These are phyloP conservation scores for Vararia minispora DNA, from an alignment of 768 basidiomycete genomes.

Conservation along the genomic window DNA sequence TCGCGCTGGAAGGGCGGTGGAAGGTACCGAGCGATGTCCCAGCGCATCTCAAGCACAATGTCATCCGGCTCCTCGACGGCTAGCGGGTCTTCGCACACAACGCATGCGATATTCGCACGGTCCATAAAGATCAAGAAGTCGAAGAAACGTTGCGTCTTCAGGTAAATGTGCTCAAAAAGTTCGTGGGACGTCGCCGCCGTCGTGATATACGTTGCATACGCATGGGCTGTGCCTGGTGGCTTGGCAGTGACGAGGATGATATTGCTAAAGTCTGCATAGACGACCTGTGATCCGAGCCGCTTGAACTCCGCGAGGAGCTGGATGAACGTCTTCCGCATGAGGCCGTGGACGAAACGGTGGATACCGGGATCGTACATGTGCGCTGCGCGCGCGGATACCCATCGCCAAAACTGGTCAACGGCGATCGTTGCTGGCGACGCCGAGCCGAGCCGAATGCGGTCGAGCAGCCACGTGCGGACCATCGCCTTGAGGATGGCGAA, in stretches of 20 bases:
- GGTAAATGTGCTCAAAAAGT: conserved; percentile 86
- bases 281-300: conserved; percentile 83
- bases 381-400: conserved; percentile 81
- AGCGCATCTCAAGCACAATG: conserved; percentile 69
- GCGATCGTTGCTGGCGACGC: conserved; percentile 57
- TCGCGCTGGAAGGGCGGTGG: conserved; percentile 72
- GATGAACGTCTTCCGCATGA: conserved; percentile 98
- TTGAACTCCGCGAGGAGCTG: conserved; percentile 96
- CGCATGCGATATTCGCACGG: conserved; percentile 79
- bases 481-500: conserved; percentile 79
- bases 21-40: conserved; percentile 89
- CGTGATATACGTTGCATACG: conserved; percentile 92
- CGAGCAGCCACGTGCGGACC: conserved; percentile 86
- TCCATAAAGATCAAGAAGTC: conserved; percentile 97
- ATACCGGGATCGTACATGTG: conserved; percentile 88
- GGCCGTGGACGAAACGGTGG: conserved; percentile 85
- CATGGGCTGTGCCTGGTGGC: conserved; percentile 89
- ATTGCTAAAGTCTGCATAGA: conserved; percentile 88
- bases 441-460: conserved; percentile 63
- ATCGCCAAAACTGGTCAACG: conserved; percentile 95
- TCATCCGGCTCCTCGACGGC: conserved; percentile 60
- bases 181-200: conserved; percentile 92
- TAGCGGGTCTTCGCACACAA: conserved; percentile 73
- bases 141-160: conserved; percentile 82
- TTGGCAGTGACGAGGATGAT: conserved; percentile 91